Base-by-base conservation (phyloP, 1,284 basidiomycete species). In the Ustilago hordei region DNA sequence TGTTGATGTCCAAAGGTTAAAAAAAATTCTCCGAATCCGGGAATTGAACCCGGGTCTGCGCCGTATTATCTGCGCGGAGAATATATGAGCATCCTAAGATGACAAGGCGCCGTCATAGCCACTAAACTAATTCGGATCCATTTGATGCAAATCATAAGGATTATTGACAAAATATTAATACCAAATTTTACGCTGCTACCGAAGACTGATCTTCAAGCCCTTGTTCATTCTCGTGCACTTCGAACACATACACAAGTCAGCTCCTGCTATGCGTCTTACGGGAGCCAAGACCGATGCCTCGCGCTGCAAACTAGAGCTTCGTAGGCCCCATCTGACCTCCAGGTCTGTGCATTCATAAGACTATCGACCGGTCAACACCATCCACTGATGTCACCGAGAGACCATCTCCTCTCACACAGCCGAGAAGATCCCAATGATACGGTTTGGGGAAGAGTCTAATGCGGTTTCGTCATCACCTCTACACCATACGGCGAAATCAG, bases 31-130 rank as follows among this genome's bases (percentile, higher is more conserved):
- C 75, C 75, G 66, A 77, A 77, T 77, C 75, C 75, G 69, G 75
- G 75, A 73, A 77, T 77, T 73, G 75, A 77, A 77, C 75, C 69
- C 75, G 75, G 69, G 69, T 77, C 75, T 77, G 75, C 75, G 69
- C 75, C 74, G 74, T 61, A 60, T 53, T 48, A 48, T 63, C 67
- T 62, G 64, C 68, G 73, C 68, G 68, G 68, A 71, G 68, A 74
- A 67, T 47, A 32, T 60, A 31, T 63, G 56, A 53, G n/a, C 53
- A 50, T 56, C 45, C 47, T 45, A 45, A 58, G 54, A 69, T 78
- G 75, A 78, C 75, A 78, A 78, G 75, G 75, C 68, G 75, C 75
- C 75, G 75, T 78, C 75, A 78, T 78, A 78, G 75, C 75, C 75
- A 78, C 75, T 78, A 78, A 78, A 78, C 75, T 78, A 78, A 78